Percentiles rank a stretch among this genome's conserved stretches.
Evolutionary conservation across 2,329 filamentous ascomycete genomes (phyloP).

Genomic region (Cryphonectria nitschkei): DNA sequence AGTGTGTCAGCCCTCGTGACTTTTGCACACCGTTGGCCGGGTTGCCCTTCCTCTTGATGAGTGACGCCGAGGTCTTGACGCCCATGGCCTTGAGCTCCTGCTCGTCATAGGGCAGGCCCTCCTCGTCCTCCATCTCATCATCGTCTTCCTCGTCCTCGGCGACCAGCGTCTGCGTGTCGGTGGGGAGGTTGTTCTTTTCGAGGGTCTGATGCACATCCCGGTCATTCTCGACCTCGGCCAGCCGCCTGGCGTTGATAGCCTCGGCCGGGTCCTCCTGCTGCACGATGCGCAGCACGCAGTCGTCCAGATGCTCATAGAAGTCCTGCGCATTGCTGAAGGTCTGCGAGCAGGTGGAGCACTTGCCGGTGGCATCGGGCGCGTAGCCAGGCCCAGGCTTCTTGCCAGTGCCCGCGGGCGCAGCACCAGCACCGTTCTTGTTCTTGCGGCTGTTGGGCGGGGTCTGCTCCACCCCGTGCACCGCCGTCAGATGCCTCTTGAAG

Average conservation of each 20-base stretch:
- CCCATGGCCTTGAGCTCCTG: conserved; percentile 55
- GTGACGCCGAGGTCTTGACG: conserved; percentile 46
- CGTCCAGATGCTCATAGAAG: conserved; percentile 95
- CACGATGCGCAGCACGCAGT: conserved; percentile 72
- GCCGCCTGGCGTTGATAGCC: conserved; percentile 68
- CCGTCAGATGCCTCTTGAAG: conserved; percentile 91
- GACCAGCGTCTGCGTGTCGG: conserved; percentile 39
- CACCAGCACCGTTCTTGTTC: conserved; percentile 51
- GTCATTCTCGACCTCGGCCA: conserved; percentile 69
- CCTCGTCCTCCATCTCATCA: conserved; percentile 56
- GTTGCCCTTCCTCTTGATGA: conserved; percentile 61
- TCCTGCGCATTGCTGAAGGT: conserved; percentile 94
- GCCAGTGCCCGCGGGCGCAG: conserved; percentile 43
- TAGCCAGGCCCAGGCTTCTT: conserved; percentile 71
- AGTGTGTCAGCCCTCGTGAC: conserved; percentile 76
- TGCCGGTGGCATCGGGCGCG: conserved; percentile 80
- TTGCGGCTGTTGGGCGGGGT: conserved; percentile 89
- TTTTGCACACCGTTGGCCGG: conserved; percentile 63
- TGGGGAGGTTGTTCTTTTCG: conserved; percentile 65
- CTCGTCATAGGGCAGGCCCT: conserved; percentile 58
- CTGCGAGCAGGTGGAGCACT: conserved; percentile 90
- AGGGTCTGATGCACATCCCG: conserved; percentile 64
- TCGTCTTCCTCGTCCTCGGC: conserved; percentile 49
- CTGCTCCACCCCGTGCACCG: conserved; percentile 90
- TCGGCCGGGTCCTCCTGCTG: conserved; percentile 73